Conservation (phyloP, 257 asterid genomes). For the Solanum pinnatisectum region DNA sequence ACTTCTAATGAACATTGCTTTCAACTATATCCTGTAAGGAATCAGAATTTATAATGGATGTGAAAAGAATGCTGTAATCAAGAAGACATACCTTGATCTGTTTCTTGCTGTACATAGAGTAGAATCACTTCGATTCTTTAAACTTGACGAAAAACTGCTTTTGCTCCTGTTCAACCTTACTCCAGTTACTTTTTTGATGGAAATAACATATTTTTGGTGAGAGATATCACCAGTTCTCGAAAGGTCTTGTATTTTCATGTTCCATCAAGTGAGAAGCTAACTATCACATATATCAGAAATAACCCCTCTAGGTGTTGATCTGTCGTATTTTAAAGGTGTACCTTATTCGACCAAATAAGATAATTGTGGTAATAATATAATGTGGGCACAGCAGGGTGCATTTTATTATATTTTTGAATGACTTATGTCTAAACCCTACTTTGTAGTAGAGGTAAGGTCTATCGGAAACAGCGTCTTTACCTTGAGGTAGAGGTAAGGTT, state of each 20-base stretch:
- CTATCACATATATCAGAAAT: neutral
- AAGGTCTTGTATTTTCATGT: neutral
- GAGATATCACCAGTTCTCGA: neutral
- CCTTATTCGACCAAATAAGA: neutral
- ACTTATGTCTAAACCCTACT: neutral
- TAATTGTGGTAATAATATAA: neutral
- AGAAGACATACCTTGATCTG: neutral
- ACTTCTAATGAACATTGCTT: neutral
- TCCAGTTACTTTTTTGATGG: neutral
- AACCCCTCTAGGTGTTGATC: neutral
- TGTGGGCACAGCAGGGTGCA: neutral
- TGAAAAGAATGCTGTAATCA: neutral
- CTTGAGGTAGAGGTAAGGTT: no score
- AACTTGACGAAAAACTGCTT: neutral
- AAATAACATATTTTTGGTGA: neutral
- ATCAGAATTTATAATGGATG: neutral
- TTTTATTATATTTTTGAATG: neutral
- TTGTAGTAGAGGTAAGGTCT: neutral
- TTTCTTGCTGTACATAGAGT: neutral
- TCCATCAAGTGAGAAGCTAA: neutral
- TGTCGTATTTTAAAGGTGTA: neutral
- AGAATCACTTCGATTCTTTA: neutral
- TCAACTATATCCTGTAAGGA: neutral
- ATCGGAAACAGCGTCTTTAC: neutral
- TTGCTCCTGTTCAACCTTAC: neutral